Evolutionary conservation across 331 rosid genomes (phyloP).

Genomic region (Quercus phellos): DNA sequence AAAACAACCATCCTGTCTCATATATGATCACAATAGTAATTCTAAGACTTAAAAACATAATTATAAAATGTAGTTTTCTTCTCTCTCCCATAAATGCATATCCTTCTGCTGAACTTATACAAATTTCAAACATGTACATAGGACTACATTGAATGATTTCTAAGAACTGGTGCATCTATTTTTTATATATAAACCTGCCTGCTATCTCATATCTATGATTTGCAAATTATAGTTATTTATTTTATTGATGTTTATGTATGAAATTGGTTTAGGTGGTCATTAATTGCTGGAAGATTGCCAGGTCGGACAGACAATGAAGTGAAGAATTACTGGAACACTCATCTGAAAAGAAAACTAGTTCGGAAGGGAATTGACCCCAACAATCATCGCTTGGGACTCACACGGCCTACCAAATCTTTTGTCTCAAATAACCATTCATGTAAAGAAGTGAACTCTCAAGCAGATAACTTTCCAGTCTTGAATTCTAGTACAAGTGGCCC

Average conservation of each 20-base stretch:
- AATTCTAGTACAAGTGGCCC: conserved; percentile 1
- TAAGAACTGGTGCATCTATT: too few relatives aligned
- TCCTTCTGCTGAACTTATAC: too few relatives aligned
- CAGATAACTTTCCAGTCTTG: neutral
- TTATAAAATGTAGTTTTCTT: too few relatives aligned
- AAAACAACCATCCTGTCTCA: neutral
- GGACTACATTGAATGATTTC: too few relatives aligned
- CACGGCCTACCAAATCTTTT: neutral
- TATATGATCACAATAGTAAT: too few relatives aligned
- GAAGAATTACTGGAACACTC: conserved; percentile 41
- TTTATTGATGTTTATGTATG: neutral
- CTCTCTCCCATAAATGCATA: too few relatives aligned
- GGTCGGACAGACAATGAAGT: conserved; percentile 41
- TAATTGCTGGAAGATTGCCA: conserved; percentile 42
- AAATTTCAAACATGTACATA: too few relatives aligned
- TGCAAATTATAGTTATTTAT: neutral
- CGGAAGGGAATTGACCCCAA: conserved; percentile 23
- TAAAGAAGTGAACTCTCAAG: neutral
- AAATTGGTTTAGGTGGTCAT: conserved; percentile 27
- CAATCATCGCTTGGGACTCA: conserved; percentile 4
- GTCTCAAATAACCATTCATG: neutral
- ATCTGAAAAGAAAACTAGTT: conserved; percentile 26
- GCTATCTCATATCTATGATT: neutral
- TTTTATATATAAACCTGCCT: too few relatives aligned
- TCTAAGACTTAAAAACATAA: too few relatives aligned